Evolutionary conservation across 257 asterid species (phyloP).

Genomic region (Apocynum venetum): DNA sequence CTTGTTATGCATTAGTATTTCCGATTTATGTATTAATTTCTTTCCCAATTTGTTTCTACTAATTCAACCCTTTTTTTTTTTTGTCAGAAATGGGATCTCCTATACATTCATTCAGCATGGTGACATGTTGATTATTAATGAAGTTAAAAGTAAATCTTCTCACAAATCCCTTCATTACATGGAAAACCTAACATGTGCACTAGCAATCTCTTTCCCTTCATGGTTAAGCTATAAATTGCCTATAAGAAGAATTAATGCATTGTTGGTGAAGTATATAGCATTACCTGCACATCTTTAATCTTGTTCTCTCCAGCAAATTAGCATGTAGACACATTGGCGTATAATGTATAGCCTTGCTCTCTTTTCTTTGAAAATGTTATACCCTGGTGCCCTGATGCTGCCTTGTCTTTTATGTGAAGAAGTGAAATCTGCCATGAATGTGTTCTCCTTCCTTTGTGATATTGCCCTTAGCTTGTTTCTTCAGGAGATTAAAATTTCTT

Average conservation of each 20-base stretch:
- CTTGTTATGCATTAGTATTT: neutral
- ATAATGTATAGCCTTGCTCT: constrained; percentile 49
- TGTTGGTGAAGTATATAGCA: neutral
- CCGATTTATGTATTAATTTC: neutral
- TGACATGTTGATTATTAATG: too few relatives aligned
- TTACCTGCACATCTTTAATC: constrained; percentile 25
- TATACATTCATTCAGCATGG: too few relatives aligned
- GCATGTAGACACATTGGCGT: constrained; percentile 50
- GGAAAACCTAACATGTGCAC: neutral
- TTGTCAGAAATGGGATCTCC: neutral
- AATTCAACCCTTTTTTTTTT: neutral
- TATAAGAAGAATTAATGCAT: neutral
- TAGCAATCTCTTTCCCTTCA: neutral
- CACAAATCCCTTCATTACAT: neutral
- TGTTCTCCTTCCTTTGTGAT: neutral
- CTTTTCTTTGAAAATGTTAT: constrained; percentile 43
- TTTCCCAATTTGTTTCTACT: neutral
- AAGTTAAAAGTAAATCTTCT: neutral
- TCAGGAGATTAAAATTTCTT: neutral
- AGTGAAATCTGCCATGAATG: constrained; percentile 32
- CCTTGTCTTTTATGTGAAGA: constrained; percentile 24
- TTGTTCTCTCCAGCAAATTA: constrained; percentile 51
- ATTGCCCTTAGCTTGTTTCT: neutral
- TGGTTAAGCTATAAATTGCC: neutral
- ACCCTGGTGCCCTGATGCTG: constrained; percentile 16